Evolutionary conservation across 371 early-diverging fungal species (phyloP), one percentile per base, ranked within the genome.

Genomic region (Mortierella sp.): DNA sequence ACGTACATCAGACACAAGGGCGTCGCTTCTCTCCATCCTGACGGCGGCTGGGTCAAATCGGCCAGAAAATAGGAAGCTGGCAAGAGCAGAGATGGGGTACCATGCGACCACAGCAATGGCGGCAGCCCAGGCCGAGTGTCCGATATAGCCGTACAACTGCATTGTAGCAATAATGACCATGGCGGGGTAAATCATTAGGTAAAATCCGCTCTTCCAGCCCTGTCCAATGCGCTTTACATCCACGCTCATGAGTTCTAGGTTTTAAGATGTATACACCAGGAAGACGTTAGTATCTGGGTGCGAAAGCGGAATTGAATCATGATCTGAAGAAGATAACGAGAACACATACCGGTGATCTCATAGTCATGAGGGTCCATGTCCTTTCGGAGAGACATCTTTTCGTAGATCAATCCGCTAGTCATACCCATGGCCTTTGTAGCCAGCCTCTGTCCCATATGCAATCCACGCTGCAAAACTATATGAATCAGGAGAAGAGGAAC

Each of bases 351-450:
- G n/a, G 82, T 55, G 50, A 86, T 82, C 8, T 86, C 87, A 31
- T 86, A 86, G n/a, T 82, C 74, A 24, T 26, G 38, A n/a, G 87
- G 87, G 21, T 82, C 87, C 87, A 86, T 86, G 38, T 86, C 87
- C 74, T 82, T 86, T 45, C 87, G 82, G 16, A 82, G 73, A 0
- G 80, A 82, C 77, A 86, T 60, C 45, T 86, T 86, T 71, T 86
- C 87, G 48, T 86, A 86, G 31, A 86, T 75, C 14, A 86, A 34
- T 21, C 80, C 80, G 38, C 75, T 82, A 1, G 80, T 42, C 87
- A 86, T 82, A 4, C 87, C 87, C 87, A 82, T 86, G 21, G 87
- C 82, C 73, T 82, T 82, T 19, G 87, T 86, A 26, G 76, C 87
- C 10, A 82, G 28, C 10, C 87, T 75, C 26, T 86, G 87, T 11